phyloP scores from a whole-genome alignment of 2,329 filamentous ascomycete species.

The Venturiaceae sp. region DNA sequence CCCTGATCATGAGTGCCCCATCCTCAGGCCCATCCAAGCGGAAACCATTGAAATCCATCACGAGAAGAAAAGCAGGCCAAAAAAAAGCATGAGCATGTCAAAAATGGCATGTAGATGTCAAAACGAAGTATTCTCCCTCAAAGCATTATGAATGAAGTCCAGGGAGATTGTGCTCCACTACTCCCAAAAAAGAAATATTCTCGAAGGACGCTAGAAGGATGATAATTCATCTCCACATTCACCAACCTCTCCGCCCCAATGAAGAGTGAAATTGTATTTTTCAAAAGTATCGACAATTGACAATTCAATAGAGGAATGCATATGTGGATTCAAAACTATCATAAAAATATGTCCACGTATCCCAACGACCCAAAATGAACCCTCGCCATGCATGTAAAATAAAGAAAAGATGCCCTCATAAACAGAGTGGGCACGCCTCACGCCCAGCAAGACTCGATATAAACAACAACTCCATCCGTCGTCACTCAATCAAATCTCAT shows the following conservation, averaged over 20 bases:
- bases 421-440: background rate
- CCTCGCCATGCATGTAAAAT: background rate
- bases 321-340: background rate
- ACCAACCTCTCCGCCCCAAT: too few relatives aligned
- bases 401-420: background rate
- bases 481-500: conserved; percentile 14
- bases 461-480: background rate
- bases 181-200: background rate
- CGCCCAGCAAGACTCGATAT: background rate
- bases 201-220: background rate
- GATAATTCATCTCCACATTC: too few relatives aligned
- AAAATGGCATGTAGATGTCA: background rate
- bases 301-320: too few relatives aligned
- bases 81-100: too few relatives aligned
- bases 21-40: too few relatives aligned
- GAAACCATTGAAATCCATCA: too few relatives aligned
- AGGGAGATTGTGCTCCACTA: background rate
- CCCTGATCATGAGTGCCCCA: too few relatives aligned
- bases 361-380: background rate
- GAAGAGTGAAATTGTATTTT: too few relatives aligned
- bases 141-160: background rate
- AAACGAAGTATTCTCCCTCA: background rate
- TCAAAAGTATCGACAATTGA: too few relatives aligned
- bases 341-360: background rate
- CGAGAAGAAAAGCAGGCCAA: too few relatives aligned